These are phyloP conservation scores for Solanum ossicruentum DNA, from an alignment of 257 asterid species.

Conservation along the genomic window DNA sequence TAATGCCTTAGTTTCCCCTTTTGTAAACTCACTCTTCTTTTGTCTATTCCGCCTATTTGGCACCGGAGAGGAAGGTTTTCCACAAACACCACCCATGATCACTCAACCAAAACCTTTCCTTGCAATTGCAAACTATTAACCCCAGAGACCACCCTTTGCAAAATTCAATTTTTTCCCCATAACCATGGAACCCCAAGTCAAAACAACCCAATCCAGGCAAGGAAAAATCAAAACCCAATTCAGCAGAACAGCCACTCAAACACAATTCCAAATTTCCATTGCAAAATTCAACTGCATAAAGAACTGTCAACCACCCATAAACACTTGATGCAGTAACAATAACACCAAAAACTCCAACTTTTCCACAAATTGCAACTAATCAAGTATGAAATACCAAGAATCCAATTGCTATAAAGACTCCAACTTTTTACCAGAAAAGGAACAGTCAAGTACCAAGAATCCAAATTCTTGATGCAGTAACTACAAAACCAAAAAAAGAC, in stretches of 20 bases:
- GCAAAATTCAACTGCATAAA: background rate
- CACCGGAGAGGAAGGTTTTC: slow-evolving; percentile 48
- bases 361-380: slow-evolving; percentile 4
- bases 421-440: slow-evolving; percentile 5
- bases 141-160: slow-evolving; percentile 4
- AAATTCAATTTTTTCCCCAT: slow-evolving; percentile 2
- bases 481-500: background rate
- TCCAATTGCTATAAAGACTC: background rate
- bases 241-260: slow-evolving; percentile 1
- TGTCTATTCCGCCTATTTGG: slow-evolving; percentile 45
- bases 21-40: slow-evolving; percentile 40
- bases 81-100: slow-evolving; percentile 77
- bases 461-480: background rate
- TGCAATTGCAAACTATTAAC: slow-evolving; percentile 12
- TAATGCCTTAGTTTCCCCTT: slow-evolving; percentile 36
- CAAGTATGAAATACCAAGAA: background rate
- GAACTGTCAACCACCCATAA: background rate
- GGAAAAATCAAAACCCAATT: slow-evolving; percentile 4
- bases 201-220: background rate
- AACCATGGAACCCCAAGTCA: slow-evolving; percentile 2
- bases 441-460: slow-evolving; percentile 4
- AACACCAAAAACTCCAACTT: background rate
- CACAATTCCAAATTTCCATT: background rate
- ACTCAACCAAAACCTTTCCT: slow-evolving; percentile 11
- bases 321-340: background rate